phyloP scores from a whole-genome alignment of 208 protist species.

The Trypanosoma congolense region DNA sequence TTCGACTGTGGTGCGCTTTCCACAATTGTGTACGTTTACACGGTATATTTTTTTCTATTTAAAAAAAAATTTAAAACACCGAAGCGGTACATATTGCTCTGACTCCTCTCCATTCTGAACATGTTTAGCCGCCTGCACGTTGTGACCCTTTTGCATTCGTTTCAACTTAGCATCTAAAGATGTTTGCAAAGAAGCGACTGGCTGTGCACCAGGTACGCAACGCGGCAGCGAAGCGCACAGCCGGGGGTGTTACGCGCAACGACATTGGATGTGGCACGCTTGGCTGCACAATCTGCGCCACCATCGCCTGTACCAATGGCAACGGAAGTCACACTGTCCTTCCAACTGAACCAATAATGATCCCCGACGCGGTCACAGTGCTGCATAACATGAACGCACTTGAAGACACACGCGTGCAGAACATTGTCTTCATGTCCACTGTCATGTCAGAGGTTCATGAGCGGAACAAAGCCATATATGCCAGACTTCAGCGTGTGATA shows the following conservation, averaged over 20 bases:
- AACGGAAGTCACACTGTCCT: conserved; percentile 23
- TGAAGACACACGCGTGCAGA: conserved; percentile 65
- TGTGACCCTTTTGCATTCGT: background rate
- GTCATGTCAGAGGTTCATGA: conserved; percentile 89
- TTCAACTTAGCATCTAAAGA: conserved; percentile 8
- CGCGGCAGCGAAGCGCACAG: conserved; percentile 10
- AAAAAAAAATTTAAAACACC: too few species aligned
- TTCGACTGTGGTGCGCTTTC: too few species aligned
- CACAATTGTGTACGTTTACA: too few species aligned
- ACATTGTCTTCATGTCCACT: conserved; percentile 87
- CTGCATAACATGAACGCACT: conserved; percentile 91
- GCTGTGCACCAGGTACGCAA: conserved; percentile 47
- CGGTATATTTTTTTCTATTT: too few species aligned
- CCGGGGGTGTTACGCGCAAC: conserved; percentile 43
- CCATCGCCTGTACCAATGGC: conserved; percentile 20
- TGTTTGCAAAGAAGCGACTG: conserved; percentile 77
- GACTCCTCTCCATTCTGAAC: too few species aligned
- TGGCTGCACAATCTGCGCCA: conserved; percentile 47
- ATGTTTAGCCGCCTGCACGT: too few species aligned
- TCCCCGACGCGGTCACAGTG: conserved; percentile 90
- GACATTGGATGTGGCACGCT: conserved; percentile 78
- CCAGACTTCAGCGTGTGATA: conserved; percentile 77
- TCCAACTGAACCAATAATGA: conserved; percentile 36
- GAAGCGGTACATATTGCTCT: too few species aligned
- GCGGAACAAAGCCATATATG: conserved; percentile 86